These are phyloP conservation scores for Funneliformis geosporum DNA, from an alignment of 192 early-diverging fungal genomes.

Conservation along the genomic window DNA sequence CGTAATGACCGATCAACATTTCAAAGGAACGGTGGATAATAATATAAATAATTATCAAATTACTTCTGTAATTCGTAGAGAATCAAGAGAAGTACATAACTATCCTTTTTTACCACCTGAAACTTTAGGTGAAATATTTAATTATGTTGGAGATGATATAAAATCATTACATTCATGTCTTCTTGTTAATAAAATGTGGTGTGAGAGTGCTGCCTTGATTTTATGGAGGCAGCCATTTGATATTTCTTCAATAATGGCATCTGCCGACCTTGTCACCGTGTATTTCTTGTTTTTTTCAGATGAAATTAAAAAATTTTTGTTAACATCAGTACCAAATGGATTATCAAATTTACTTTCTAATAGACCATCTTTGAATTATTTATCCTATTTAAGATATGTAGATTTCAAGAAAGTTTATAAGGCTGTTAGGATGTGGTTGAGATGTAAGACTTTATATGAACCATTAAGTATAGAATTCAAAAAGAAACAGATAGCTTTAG, in stretches of 20 bases:
- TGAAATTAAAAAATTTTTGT: neutral
- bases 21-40: neutral
- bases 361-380: constrained; percentile 7
- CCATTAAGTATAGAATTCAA: neutral
- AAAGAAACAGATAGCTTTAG: neutral
- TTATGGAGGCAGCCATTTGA: constrained; percentile 27
- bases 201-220: neutral
- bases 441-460: neutral
- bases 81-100: neutral
- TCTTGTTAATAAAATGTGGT: constrained; percentile 26
- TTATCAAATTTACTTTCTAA: neutral
- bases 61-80: neutral
- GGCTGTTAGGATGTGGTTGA: constrained; percentile 14
- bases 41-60: neutral
- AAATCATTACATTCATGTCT: constrained; percentile 26
- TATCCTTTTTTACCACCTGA: constrained; percentile 9
- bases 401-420: constrained; percentile 20
- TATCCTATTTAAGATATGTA: neutral
- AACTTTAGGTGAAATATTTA: constrained; percentile 7
- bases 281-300: constrained; percentile 13
- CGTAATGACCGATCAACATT: neutral
- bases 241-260: neutral
- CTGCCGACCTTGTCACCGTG: neutral
- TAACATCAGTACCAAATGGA: neutral
- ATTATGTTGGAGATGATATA: neutral